Evolutionary conservation across 1,284 basidiomycete species (phyloP), one percentile per base, ranked within the genome.

Genomic region (Microstroma glucosiphilum): DNA sequence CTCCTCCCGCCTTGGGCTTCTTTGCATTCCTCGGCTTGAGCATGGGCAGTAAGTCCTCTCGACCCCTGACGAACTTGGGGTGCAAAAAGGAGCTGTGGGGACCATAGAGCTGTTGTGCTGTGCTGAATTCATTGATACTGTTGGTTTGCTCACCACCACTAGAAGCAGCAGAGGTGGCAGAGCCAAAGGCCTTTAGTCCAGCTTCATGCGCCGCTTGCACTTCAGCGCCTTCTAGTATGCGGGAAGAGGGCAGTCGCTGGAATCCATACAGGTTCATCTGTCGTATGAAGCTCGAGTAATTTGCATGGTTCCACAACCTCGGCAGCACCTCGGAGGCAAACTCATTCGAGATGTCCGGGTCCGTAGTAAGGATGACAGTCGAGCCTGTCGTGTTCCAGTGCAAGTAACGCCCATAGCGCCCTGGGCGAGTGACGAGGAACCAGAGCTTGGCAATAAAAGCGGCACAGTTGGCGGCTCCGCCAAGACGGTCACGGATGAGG

Each of bases 221-320:
- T 63, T 79, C 77, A 4, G 69, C 66, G 3, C 65, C 59, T 46
- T 77, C 73, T 17, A 79, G 61, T 25, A 77, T 59, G 19, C 77
- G 67, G 30, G 74, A 76, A 15, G 73, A 74, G 0, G 76, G 73
- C 17, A 79, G 73, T 25, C 77, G 66, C 60, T 79, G 77, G 67
- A 79, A 79, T 8, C 77, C 76, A 60, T 78, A 78, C 57, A 79
- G 60, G 60, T 79, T 79, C 56, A 79, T 68, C 61, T 79, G 77
- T 1, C 77, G 69, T 42, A 79, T 73, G 54, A 79, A 79, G 58
- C 69, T 72, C 6, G 77, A 76, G 54, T 77, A 76, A 62, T 79
- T 79, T 40, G 76, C 77, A 61, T 79, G 75, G 65, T 79, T 79
- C 67, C 78, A 77, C 11, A 79, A 68, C 40, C 69, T 61, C 2